These are phyloP conservation scores for Nicotiana tabacum DNA, from an alignment of 257 asterid genomes.

Conservation along the genomic window DNA sequence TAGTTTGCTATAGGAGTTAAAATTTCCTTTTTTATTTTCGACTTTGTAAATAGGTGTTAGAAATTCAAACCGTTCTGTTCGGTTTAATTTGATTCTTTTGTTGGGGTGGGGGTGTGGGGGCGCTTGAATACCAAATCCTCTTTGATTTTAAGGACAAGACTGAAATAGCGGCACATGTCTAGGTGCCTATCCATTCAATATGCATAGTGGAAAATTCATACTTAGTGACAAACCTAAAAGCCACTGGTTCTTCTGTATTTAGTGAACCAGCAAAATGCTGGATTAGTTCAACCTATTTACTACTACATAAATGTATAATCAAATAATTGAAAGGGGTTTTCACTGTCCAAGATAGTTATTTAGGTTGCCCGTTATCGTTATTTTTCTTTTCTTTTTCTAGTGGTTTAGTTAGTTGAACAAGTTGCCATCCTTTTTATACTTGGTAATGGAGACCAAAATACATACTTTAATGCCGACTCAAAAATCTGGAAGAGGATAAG, in stretches of 20 bases:
- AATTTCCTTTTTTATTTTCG: too few relatives aligned
- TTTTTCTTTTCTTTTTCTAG: too few relatives aligned
- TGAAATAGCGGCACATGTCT: not conserved
- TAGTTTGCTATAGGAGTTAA: too few relatives aligned
- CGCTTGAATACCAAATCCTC: not conserved
- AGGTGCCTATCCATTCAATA: not conserved
- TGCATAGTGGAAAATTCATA: too few relatives aligned
- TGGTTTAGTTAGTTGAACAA: not conserved
- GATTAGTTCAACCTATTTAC: not conserved
- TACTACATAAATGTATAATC: not conserved
- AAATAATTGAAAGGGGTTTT: not conserved
- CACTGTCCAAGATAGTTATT: not conserved
- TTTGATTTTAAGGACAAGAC: not conserved
- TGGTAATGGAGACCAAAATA: not conserved
- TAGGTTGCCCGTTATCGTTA: not conserved
- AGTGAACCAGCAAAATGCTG: not conserved
- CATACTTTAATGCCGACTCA: too few relatives aligned
- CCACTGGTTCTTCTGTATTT: not conserved
- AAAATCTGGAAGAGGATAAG: not conserved
- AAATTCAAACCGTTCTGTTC: not conserved
- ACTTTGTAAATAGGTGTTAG: too few relatives aligned
- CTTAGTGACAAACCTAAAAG: not conserved
- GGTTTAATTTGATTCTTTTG: too few relatives aligned
- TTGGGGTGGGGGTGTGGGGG: too few relatives aligned
- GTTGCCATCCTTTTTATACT: not conserved